Evolutionary conservation across 2,329 filamentous ascomycete genomes (phyloP).

Genomic region (Fusarium verticillioides): DNA sequence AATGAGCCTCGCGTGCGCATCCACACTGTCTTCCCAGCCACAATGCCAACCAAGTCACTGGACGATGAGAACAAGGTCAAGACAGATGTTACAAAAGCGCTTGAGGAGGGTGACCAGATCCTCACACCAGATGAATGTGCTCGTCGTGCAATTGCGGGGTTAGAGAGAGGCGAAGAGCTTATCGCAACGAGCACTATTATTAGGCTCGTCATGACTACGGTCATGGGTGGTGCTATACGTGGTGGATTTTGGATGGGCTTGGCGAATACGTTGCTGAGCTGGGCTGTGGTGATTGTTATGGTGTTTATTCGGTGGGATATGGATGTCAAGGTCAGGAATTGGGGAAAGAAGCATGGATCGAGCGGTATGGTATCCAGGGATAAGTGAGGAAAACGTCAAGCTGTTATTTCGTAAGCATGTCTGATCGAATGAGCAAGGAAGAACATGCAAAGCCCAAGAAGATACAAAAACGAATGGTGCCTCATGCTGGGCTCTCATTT

Average conservation of each 20-base stretch:
- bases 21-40: conserved; percentile 30
- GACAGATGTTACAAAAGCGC: conserved; percentile 28
- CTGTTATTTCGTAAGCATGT: not conserved
- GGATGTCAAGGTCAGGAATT: conserved; percentile 27
- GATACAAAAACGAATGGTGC: not conserved
- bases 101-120: conserved; percentile 31
- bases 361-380: not conserved
- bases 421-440: not conserved
- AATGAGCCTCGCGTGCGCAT: conserved; percentile 17
- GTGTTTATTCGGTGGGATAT: conserved; percentile 35
- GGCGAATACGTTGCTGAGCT: conserved; percentile 20
- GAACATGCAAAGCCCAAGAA: not conserved
- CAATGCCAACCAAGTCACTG: conserved; percentile 30
- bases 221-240: conserved; percentile 28
- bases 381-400: not conserved
- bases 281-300: conserved; percentile 36
- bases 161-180: conserved; percentile 25
- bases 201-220: conserved; percentile 30
- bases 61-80: conserved; percentile 31
- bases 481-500: not conserved
- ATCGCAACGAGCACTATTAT: conserved; percentile 33
- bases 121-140: conserved; percentile 24
- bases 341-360: conserved; percentile 22
- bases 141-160: conserved; percentile 15
- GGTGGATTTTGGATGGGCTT: conserved; percentile 18